Evolutionary conservation across 2,329 filamentous ascomycete genomes (phyloP).

Genomic region (Coniochaeta sp.): DNA sequence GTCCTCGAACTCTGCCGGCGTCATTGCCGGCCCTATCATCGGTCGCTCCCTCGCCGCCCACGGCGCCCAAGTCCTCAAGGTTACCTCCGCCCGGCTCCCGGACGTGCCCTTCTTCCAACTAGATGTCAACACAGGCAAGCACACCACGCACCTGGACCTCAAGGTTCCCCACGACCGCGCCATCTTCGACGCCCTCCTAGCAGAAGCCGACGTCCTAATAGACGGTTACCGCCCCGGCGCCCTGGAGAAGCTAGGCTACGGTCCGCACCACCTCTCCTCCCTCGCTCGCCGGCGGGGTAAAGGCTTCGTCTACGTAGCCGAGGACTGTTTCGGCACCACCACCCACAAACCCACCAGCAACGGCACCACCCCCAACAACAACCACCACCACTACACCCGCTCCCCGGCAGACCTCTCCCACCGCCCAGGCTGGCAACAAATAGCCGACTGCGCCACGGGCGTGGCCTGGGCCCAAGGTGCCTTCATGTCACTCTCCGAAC

Average conservation of each 20-base stretch:
- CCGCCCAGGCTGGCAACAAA: slow-evolving; percentile 65
- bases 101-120: slow-evolving; percentile 69
- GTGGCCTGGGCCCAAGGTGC: slow-evolving; percentile 56
- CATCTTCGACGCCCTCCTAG: slow-evolving; percentile 51
- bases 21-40: slow-evolving; percentile 70
- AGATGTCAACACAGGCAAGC: slow-evolving; percentile 67
- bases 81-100: slow-evolving; percentile 59
- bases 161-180: slow-evolving; percentile 45
- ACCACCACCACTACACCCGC: slow-evolving; percentile 3
- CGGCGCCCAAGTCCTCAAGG: slow-evolving; percentile 66
- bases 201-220: slow-evolving; percentile 55
- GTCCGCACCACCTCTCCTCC: slow-evolving; percentile 44
- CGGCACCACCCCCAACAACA: no score
- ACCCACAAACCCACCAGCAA: no score
- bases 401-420: slow-evolving; percentile 50
- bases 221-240: slow-evolving; percentile 65
- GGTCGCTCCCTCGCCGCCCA: slow-evolving; percentile 67
- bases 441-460: slow-evolving; percentile 58
- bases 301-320: slow-evolving; percentile 61
- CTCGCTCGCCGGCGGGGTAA: slow-evolving; percentile 48
- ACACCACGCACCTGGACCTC: slow-evolving; percentile 56
- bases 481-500: slow-evolving; percentile 55
- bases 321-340: slow-evolving; percentile 60
- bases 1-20: slow-evolving; percentile 69
- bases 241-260: slow-evolving; percentile 57